Conservation (phyloP, 148 eudicot genomes). For the Dianthus caryophyllus region DNA sequence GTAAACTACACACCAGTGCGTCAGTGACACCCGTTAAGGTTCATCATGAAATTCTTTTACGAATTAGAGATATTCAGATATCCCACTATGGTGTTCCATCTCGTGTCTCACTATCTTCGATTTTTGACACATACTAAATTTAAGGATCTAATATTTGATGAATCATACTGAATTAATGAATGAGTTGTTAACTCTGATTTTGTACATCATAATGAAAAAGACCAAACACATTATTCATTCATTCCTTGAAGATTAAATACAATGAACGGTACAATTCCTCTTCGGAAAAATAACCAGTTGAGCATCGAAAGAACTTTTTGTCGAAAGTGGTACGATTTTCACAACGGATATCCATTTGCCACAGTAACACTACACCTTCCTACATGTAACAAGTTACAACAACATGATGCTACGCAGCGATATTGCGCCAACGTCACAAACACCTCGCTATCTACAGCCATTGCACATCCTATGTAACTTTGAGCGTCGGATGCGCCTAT, state of each 20-base stretch:
- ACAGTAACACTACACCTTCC: neutral
- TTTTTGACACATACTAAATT: too few relatives aligned
- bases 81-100: too few relatives aligned
- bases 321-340: neutral
- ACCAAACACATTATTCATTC: neutral
- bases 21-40: too few relatives aligned
- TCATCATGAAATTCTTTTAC: too few relatives aligned
- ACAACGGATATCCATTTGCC: neutral
- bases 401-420: conserved; percentile 5
- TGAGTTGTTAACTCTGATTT: too few relatives aligned
- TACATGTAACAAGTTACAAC: conserved; percentile 16
- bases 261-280: neutral
- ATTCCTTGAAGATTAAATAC: neutral
- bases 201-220: too few relatives aligned
- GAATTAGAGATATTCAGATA: too few relatives aligned
- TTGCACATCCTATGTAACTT: neutral
- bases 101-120: too few relatives aligned
- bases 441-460: neutral
- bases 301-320: neutral
- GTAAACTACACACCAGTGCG: too few relatives aligned
- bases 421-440: neutral
- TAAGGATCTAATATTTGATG: too few relatives aligned
- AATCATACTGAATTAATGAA: too few relatives aligned
- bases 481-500: neutral
- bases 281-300: neutral